phyloP scores from a whole-genome alignment of 2,329 filamentous ascomycete genomes.

The Venturia oleaginea region DNA sequence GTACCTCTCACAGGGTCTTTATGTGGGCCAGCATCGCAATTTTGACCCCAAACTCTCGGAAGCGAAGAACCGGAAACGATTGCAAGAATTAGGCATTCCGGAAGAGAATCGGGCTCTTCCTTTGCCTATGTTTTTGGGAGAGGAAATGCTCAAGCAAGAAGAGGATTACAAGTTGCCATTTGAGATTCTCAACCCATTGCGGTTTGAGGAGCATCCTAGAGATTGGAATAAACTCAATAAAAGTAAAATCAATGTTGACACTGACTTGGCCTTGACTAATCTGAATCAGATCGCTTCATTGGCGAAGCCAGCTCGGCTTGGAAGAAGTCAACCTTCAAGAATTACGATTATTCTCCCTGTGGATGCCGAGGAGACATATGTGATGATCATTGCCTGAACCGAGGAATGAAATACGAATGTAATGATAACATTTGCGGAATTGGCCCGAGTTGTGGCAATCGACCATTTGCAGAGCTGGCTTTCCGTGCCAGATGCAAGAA shows the following conservation, averaged over 20 bases:
- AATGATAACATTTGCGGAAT: slow-evolving; percentile 81
- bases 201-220: slow-evolving; percentile 79
- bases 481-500: slow-evolving; percentile 44
- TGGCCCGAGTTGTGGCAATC: slow-evolving; percentile 73
- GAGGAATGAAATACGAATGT: slow-evolving; percentile 96
- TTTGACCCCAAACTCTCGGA: slow-evolving; percentile 26
- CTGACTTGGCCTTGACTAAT: background rate
- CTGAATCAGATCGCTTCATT: slow-evolving; percentile 68
- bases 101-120: slow-evolving; percentile 11
- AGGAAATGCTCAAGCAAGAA: slow-evolving; percentile 52
- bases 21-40: slow-evolving; percentile 63
- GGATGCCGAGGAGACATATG: slow-evolving; percentile 52
- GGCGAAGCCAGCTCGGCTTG: slow-evolving; percentile 72
- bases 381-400: slow-evolving; percentile 83
- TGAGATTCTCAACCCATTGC: slow-evolving; percentile 80
- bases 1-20: slow-evolving; percentile 76
- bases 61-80: slow-evolving; percentile 1
- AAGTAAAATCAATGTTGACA: slow-evolving; percentile 49
- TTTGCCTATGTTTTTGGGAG: slow-evolving; percentile 67
- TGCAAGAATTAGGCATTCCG: slow-evolving; percentile 3
- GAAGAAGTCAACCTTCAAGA: slow-evolving; percentile 59
- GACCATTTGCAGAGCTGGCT: slow-evolving; percentile 73
- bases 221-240: slow-evolving; percentile 89
- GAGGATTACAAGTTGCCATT: slow-evolving; percentile 66
- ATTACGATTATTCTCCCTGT: slow-evolving; percentile 63